These are phyloP conservation scores for Salvia splendens DNA, from an alignment of 257 asterid genomes.

Conservation along the genomic window DNA sequence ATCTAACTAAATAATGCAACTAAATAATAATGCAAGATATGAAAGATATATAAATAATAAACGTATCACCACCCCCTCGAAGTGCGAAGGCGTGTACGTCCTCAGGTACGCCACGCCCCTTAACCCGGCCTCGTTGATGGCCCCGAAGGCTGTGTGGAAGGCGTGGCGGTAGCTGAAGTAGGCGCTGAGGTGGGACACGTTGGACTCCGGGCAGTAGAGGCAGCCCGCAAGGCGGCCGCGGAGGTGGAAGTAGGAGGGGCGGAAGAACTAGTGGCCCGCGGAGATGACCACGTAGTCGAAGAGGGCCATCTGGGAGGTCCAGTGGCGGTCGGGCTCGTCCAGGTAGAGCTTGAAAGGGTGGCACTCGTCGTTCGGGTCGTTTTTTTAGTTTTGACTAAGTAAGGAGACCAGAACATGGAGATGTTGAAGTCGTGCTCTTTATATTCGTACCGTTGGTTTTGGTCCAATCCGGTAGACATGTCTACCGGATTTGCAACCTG, in stretches of 20 bases:
- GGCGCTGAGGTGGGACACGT: slow-evolving; percentile 48
- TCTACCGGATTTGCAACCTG: slow-evolving; percentile 66
- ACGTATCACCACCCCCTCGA: no score
- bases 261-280: slow-evolving; percentile 93
- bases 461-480: slow-evolving; percentile 46
- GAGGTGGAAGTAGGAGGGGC: slow-evolving; percentile 73
- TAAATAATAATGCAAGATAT: no score
- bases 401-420: slow-evolving; percentile 85
- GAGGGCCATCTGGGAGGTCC: slow-evolving; percentile 46
- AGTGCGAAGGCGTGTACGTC: slow-evolving; percentile 85
- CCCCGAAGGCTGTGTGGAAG: slow-evolving; percentile 71
- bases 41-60: no score
- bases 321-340: slow-evolving; percentile 66
- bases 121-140: slow-evolving; percentile 42
- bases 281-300: slow-evolving; percentile 78
- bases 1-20: no score
- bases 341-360: slow-evolving; percentile 66
- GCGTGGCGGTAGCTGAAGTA: slow-evolving; percentile 79
- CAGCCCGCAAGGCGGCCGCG: slow-evolving; percentile 58
- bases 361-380: slow-evolving; percentile 50
- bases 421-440: slow-evolving; percentile 66
- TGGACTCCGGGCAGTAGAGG: slow-evolving; percentile 64
- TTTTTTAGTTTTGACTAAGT: slow-evolving; percentile 49
- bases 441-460: slow-evolving; percentile 67
- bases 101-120: slow-evolving; percentile 58